phyloP scores from a whole-genome alignment of 2,329 filamentous ascomycete genomes.

The Diaporthe caulivora region DNA sequence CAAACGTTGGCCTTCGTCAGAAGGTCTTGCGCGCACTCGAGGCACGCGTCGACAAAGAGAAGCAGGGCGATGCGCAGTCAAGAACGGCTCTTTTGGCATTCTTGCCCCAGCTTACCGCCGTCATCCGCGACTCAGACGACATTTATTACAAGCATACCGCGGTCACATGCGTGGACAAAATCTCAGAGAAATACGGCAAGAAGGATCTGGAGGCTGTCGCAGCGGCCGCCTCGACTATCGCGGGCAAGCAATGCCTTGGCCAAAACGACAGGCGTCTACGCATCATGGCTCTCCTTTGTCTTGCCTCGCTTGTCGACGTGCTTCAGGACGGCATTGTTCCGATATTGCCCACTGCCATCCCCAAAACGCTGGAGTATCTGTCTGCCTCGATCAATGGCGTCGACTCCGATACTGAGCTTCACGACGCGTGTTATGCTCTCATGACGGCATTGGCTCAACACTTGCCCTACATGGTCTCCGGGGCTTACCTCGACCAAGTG shows the following conservation, averaged over 20 bases:
- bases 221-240: slow-evolving; percentile 81
- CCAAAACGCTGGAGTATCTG: slow-evolving; percentile 79
- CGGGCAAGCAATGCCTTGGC: slow-evolving; percentile 81
- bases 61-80: slow-evolving; percentile 75
- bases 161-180: slow-evolving; percentile 90
- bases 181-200: slow-evolving; percentile 95
- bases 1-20: slow-evolving; percentile 80
- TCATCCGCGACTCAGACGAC: slow-evolving; percentile 80
- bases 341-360: slow-evolving; percentile 81
- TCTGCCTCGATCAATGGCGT: slow-evolving; percentile 69
- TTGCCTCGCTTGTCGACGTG: slow-evolving; percentile 91
- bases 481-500: slow-evolving; percentile 78
- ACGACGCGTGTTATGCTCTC: slow-evolving; percentile 86
- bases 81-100: slow-evolving; percentile 81
- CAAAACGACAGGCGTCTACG: slow-evolving; percentile 79
- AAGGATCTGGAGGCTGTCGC: slow-evolving; percentile 85
- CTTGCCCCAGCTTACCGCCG: slow-evolving; percentile 80
- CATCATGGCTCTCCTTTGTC: slow-evolving; percentile 87
- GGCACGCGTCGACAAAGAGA: slow-evolving; percentile 80
- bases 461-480: slow-evolving; percentile 90
- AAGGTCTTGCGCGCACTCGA: slow-evolving; percentile 87
- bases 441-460: slow-evolving; percentile 84
- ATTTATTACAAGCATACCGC: slow-evolving; percentile 85
- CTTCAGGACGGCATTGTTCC: slow-evolving; percentile 88
- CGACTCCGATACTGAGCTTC: slow-evolving; percentile 72